These are phyloP conservation scores for Fraxinus pennsylvanica DNA, from an alignment of 257 asterid species.

Conservation along the genomic window DNA sequence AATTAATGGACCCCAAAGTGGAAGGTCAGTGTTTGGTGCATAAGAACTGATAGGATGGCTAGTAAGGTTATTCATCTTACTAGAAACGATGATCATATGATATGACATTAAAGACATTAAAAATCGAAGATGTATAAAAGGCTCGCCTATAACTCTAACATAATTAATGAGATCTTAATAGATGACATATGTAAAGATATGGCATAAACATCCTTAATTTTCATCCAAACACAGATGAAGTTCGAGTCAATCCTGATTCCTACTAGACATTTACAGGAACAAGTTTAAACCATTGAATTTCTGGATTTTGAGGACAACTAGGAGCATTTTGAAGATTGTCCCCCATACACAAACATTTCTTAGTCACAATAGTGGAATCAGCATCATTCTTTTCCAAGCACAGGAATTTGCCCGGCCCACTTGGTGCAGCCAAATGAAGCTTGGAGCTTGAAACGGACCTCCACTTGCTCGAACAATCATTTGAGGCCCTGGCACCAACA, in stretches of 20 bases:
- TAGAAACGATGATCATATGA: too few species aligned
- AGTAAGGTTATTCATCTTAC: too few species aligned
- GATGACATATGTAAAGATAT: neutral
- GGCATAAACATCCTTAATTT: neutral
- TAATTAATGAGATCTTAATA: neutral
- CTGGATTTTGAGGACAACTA: slow-evolving; percentile 51
- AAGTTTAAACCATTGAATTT: slow-evolving; percentile 68
- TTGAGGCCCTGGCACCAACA: slow-evolving; percentile 30
- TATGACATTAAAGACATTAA: too few species aligned
- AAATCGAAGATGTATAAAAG: too few species aligned
- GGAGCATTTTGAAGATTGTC: slow-evolving; percentile 39
- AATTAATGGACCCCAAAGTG: too few species aligned
- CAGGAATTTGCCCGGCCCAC: slow-evolving; percentile 39
- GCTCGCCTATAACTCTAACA: neutral
- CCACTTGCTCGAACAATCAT: slow-evolving; percentile 51
- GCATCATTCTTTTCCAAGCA: slow-evolving; percentile 54
- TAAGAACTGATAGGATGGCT: too few species aligned
- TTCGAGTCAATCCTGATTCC: neutral
- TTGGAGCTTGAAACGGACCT: slow-evolving; percentile 42
- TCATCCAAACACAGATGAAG: neutral
- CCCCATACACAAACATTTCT: slow-evolving; percentile 50
- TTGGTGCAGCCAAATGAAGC: slow-evolving; percentile 48
- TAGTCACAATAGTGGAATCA: slow-evolving; percentile 38
- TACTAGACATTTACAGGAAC: slow-evolving; percentile 42
- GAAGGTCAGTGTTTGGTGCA: too few species aligned